Percentiles rank a stretch among this genome's conserved stretches.
These are phyloP conservation scores for Esteya vermicola DNA, from an alignment of 2,329 filamentous ascomycete genomes.

Conservation along the genomic window DNA sequence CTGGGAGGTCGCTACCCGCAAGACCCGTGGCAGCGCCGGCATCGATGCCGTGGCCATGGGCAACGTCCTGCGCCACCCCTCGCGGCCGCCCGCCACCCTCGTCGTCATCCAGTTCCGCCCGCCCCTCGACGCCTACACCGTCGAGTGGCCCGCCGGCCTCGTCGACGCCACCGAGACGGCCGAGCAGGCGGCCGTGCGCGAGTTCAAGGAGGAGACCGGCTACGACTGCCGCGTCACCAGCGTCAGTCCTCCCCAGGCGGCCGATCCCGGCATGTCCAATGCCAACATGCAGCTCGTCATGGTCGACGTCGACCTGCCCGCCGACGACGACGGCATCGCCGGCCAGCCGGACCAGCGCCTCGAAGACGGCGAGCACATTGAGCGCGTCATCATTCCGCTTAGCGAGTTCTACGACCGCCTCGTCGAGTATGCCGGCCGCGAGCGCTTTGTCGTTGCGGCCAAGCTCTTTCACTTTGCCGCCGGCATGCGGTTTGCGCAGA, in stretches of 20 bases:
- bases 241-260: conserved; percentile 38
- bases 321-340: conserved; percentile 29
- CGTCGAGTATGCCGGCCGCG: conserved; percentile 27
- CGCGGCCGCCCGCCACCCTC: conserved; percentile 25
- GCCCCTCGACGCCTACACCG: conserved; percentile 32
- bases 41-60: conserved; percentile 51
- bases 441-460: conserved; percentile 38
- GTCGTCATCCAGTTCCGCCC: conserved; percentile 13
- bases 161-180: conserved; percentile 36
- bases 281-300: conserved; percentile 48
- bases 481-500: conserved; percentile 35
- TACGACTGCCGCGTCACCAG: conserved; percentile 34
- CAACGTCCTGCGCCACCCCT: conserved; percentile 37
- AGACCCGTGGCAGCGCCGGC: conserved; percentile 36
- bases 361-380: conserved; percentile 47
- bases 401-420: conserved; percentile 39
- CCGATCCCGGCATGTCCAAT: conserved; percentile 43
- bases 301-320: conserved; percentile 39
- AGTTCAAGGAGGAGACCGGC: conserved; percentile 41
- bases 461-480: conserved; percentile 48
- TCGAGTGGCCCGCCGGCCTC: conserved; percentile 40
- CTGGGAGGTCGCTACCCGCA: conserved; percentile 47
- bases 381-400: conserved; percentile 43
- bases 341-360: conserved; percentile 44
- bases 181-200: conserved; percentile 35